Evolutionary conservation across 2,329 filamentous ascomycete genomes (phyloP), one percentile per base, ranked within the genome.

Genomic region (Fusarium sp.): DNA sequence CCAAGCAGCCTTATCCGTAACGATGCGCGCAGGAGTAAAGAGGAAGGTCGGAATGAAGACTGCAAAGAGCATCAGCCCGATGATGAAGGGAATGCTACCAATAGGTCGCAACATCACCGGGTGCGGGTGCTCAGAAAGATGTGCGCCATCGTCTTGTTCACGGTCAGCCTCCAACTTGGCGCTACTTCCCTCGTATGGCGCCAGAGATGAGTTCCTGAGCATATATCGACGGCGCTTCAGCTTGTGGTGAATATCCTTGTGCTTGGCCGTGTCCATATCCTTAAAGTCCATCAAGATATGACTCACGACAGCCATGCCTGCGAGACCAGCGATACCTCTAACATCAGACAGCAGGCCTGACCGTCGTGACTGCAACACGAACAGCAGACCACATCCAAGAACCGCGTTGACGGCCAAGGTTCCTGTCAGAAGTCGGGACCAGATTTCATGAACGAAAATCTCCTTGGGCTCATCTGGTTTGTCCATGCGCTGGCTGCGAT

Each of bases 271-370:
- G 78, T 94, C 92, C 82, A 93, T 89, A 65, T 91, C 91, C 71
- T 90, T 90, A 78, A 94, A 94, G 78, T 94, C 92, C 81, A 90
- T 91, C 71, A 94, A 83, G 78, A 94, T 93, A 73, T 94, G 92
- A 71, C 88, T 91, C 69, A 90, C 89, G 4, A 93, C 92, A 11
- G 92, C 92, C 92, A 94, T 94, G 64, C 92, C 90, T 7, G 92
- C 92, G 40, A 94, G 86, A 2, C 92, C 92, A 2, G 92, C 92
- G 60, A 94, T 93, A 7, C 92, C 92, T 73, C 90, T 91, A 8
- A 93, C 92, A 77, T 94, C 91, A 7, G 89, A 89, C 4, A 90
- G 81, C 17, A 94, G 84, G 0, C 92, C 92, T 5, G 91, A 92
- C 42, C 88, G 90, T 24, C 92, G 85, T 17, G 85, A 85, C 64